Evolutionary conservation across 495 filamentous ascomycete species (phyloP), one percentile per base, ranked within the genome.

Genomic region (Achaetomiella virescens): DNA sequence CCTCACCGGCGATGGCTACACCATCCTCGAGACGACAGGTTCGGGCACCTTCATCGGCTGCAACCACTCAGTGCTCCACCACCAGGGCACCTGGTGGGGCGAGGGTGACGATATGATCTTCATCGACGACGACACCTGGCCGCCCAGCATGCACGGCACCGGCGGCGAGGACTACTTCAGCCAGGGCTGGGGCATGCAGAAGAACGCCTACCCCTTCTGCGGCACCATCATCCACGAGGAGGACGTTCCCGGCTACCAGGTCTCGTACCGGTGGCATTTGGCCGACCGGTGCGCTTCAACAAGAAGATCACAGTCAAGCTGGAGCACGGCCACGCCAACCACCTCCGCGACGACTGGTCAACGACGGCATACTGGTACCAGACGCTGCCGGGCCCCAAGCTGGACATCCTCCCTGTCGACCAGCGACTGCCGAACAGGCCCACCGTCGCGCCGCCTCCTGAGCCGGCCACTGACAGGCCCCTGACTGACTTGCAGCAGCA

Each of bases 191-290:
- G 38, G 38, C 38, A 42, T 42, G 38, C 38, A 42, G 18, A 42
- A 42, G 38, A 42, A 42, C 38, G 38, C 38, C 38, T 42, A 42
- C 38, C 38, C 38, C 38, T 42, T 42, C 38, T 42, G 38, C 10
- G 38, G 38, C 38, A 42, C 38, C 38, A 42, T 42, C 38, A 42
- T 42, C 38, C 38, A 42, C 38, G 38, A 42, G 38, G 38, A 42
- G 38, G 38, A 42, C 38, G 38, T 42, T 0, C 38, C 38, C n/a
- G 38, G 38, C 38, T 42, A 42, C 38, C 38, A 42, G 38, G 38
- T 42, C 38, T 42, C 38, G 38, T 42, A 42, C 38, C 38, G 38
- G n/a, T 42, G 38, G 38, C 38, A 42, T 18, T 11, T 42, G 18
- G 38, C 38, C 38, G 38, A 42, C 38, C 38, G n/a, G 38, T 42